Evolutionary conservation across 139 green algal genomes (phyloP).

Genomic region (Tetraselmis chui): DNA sequence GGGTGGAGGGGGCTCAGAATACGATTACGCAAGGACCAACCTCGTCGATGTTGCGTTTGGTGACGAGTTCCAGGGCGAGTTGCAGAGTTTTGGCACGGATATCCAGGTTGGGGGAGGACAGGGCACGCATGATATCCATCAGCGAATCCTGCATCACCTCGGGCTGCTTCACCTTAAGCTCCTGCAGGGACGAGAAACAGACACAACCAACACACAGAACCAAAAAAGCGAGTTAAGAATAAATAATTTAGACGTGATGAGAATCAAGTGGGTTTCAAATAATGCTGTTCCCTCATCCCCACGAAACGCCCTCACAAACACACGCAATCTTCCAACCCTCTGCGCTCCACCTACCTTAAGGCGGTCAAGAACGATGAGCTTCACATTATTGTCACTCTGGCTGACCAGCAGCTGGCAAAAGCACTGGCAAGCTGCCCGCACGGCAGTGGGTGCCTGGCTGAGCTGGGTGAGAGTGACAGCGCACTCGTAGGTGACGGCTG

Average conservation of each 20-base stretch:
- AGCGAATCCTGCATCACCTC: conserved; percentile 87
- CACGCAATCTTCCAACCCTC: too few relatives aligned
- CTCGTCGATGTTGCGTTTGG: conserved; percentile 78
- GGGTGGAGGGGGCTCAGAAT: neutral
- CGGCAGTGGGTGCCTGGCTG: conserved; percentile 87
- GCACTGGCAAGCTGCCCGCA: conserved; percentile 93
- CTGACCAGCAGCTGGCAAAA: conserved; percentile 92
- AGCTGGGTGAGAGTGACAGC: conserved; percentile 82
- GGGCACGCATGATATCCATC: conserved; percentile 93
- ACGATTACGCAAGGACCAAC: too few relatives aligned
- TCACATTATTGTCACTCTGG: conserved; percentile 99
- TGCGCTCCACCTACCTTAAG: too few relatives aligned
- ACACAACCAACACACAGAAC: too few relatives aligned
- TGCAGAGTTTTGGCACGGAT: conserved; percentile 92
- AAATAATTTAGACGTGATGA: too few relatives aligned
- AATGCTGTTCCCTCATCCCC: too few relatives aligned
- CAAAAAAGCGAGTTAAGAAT: too few relatives aligned
- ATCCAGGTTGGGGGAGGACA: conserved; percentile 87
- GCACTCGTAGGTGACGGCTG: conserved; percentile 94
- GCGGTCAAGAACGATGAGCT: conserved; percentile 97
- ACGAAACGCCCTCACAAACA: too few relatives aligned
- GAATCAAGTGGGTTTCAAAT: too few relatives aligned
- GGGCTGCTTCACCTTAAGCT: conserved; percentile 69
- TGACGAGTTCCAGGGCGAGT: conserved; percentile 92
- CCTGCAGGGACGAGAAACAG: conserved; percentile 24